phyloP scores from a whole-genome alignment of 2,329 filamentous ascomycete species.

The Hymenoscyphus occultus region DNA sequence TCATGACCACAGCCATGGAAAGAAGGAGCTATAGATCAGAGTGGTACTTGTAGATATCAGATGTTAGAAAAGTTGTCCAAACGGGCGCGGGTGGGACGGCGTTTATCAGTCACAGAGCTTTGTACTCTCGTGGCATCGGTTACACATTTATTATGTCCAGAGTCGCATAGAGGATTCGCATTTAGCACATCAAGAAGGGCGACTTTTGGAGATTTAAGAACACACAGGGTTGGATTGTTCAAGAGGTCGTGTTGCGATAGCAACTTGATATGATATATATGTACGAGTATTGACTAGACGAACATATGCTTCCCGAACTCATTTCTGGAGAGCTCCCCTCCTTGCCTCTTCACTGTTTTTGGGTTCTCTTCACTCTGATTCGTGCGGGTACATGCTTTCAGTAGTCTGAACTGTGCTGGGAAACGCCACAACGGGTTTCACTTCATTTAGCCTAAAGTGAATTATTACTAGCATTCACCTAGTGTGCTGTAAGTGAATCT shows the following conservation, averaged over 20 bases:
- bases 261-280: constrained; percentile 11
- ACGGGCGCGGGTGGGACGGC: constrained; percentile 6
- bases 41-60: constrained; percentile 18
- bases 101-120: constrained; percentile 3
- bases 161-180: constrained; percentile 18
- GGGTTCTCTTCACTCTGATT: constrained; percentile 2
- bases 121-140: constrained; percentile 6
- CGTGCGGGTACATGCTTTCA: constrained; percentile 12
- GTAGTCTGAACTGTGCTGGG: not conserved
- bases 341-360: not conserved
- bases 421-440: not conserved
- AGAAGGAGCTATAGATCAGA: constrained; percentile 31
- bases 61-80: not conserved
- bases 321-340: not conserved
- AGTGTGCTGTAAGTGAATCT: not conserved
- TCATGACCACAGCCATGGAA: constrained; percentile 36
- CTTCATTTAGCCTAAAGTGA: not conserved
- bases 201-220: not conserved
- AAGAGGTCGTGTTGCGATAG: constrained; percentile 22
- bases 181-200: constrained; percentile 20
- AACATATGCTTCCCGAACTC: not conserved
- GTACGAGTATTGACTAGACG: constrained; percentile 8
- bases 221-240: constrained; percentile 12
- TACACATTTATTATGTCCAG: constrained; percentile 12
- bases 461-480: not conserved